Base-by-base conservation (phyloP, 208 protist genomes). In the Leptomonas pyrrhocoris region DNA sequence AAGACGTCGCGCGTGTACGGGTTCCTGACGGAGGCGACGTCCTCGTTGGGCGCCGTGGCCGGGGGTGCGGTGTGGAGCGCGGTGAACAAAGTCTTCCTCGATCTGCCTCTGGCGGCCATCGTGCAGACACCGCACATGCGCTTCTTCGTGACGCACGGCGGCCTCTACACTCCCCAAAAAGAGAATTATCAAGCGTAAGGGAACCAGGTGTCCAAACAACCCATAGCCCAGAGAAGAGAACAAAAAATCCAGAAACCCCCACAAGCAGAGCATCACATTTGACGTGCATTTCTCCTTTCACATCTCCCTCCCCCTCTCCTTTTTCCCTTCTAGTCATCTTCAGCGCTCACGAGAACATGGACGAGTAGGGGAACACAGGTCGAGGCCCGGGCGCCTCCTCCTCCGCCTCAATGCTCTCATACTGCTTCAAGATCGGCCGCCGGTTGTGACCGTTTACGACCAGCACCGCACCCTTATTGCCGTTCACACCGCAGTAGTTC, bases 91-190 rank as follows among this genome's bases (percentile, higher is more conserved):
- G 73, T 85, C 6, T 97, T 97, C 54, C 72, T 78, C 23, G 77
- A 85, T 65, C 59, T 97, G 8, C 90, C 92, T 0, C 86, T 96
- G 49, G 74, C 84, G 46, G 89, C 92, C 34, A 72, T 90, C 9
- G 85, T 96, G 12, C 57, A 42, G n/a, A 83, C 92, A 16, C 95
- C 90, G 19, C 81, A 86, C 19, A 89, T 90, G 58, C 76, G 77
- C 61, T 99, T 99, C 63, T 99, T 99, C 75, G 99, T 98, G 63
- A 94, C 95, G 31, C 98, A 99, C 83, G 98, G 98, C 63, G 98
- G 98, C 45, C 84, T 99, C 58, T 88, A 18, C 61, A 79, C 23
- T 59, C 74, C 69, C 86, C 21, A 50, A 73, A 5, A 59, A 72
- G 7, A 79, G n/a, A n/a, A n/a, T n/a, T n/a, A n/a, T n/a, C n/a